These are phyloP conservation scores for Psilocybe subaeruginosa DNA, from an alignment of 768 basidiomycete genomes.

Conservation along the genomic window DNA sequence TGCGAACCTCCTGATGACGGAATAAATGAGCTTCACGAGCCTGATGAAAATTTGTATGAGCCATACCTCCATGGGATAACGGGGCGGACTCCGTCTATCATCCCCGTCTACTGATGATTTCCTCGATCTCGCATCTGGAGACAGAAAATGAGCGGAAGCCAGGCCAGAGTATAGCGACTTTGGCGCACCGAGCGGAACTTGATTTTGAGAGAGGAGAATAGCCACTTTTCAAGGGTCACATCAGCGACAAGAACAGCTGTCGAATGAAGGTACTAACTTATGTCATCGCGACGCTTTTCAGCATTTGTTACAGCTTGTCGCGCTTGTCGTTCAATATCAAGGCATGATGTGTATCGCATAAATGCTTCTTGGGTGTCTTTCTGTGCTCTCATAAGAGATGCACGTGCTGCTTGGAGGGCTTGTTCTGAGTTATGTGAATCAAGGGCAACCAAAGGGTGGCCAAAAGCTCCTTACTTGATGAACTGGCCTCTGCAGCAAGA, in stretches of 20 bases:
- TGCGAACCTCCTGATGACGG: slow-evolving; percentile 38
- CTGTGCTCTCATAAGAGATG: slow-evolving; percentile 62
- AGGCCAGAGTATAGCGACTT: slow-evolving; percentile 12
- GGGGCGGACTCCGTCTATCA: slow-evolving; percentile 46
- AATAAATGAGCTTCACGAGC: neutral
- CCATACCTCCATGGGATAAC: slow-evolving; percentile 47
- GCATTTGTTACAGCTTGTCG: slow-evolving; percentile 63
- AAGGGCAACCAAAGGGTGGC: slow-evolving; percentile 18
- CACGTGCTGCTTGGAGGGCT: slow-evolving; percentile 64
- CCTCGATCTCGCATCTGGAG: slow-evolving; percentile 46
- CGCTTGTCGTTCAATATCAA: slow-evolving; percentile 70
- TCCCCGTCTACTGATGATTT: slow-evolving; percentile 56
- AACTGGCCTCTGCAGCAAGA: slow-evolving; percentile 58
- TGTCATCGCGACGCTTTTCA: slow-evolving; percentile 73
- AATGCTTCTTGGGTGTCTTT: slow-evolving; percentile 76
- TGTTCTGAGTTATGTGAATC: slow-evolving; percentile 44
- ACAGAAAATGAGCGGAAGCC: slow-evolving; percentile 19
- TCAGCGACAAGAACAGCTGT: slow-evolving; percentile 18
- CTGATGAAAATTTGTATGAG: neutral
- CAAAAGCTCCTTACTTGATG: slow-evolving; percentile 52
- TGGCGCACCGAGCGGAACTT: slow-evolving; percentile 35
- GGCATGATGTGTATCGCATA: slow-evolving; percentile 66
- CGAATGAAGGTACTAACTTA: slow-evolving; percentile 37
- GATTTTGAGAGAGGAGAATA: slow-evolving; percentile 48
- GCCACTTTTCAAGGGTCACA: slow-evolving; percentile 38